phyloP scores from a whole-genome alignment of 1,284 basidiomycete genomes.

The Ceratobasidium papillatum region DNA sequence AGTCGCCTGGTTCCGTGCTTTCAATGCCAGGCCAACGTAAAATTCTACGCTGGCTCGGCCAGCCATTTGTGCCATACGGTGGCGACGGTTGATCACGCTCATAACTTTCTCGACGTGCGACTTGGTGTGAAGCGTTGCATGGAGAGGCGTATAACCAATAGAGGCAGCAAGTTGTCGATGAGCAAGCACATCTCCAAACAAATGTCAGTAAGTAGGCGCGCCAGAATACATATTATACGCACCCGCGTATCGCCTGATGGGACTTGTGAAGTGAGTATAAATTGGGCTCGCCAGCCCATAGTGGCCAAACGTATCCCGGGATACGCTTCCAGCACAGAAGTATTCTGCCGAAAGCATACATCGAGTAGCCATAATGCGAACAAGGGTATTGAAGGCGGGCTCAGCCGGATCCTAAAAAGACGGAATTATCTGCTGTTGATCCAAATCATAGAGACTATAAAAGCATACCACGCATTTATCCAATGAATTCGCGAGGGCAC shows the following conservation, averaged over 20 bases:
- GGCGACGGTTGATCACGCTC: slow-evolving; percentile 89
- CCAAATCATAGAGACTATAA: background rate
- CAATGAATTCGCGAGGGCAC: slow-evolving; percentile 87
- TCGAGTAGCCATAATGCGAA: slow-evolving; percentile 98
- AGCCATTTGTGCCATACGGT: slow-evolving; percentile 97
- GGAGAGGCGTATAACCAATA: slow-evolving; percentile 85
- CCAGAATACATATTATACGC: slow-evolving; percentile 57
- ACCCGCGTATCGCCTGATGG: slow-evolving; percentile 94
- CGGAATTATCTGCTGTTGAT: background rate
- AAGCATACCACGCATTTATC: slow-evolving; percentile 85
- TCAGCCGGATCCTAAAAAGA: slow-evolving; percentile 71
- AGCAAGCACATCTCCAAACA: slow-evolving; percentile 80
- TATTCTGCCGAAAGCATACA: slow-evolving; percentile 99
- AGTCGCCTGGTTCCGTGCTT: slow-evolving; percentile 61
- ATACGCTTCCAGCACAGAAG: slow-evolving; percentile 94
- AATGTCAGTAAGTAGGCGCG: slow-evolving; percentile 55
- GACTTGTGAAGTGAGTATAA: slow-evolving; percentile 98
- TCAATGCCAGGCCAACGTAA: slow-evolving; percentile 93
- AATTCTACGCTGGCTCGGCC: slow-evolving; percentile 96
- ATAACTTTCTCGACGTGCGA: slow-evolving; percentile 88
- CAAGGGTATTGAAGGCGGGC: slow-evolving; percentile 95
- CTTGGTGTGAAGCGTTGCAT: slow-evolving; percentile 89
- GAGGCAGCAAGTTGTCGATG: slow-evolving; percentile 95
- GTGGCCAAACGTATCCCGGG: slow-evolving; percentile 92
- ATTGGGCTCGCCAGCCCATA: slow-evolving; percentile 97